Conservation (phyloP, 768 basidiomycete genomes). For the Rhodotorula graminis region DNA sequence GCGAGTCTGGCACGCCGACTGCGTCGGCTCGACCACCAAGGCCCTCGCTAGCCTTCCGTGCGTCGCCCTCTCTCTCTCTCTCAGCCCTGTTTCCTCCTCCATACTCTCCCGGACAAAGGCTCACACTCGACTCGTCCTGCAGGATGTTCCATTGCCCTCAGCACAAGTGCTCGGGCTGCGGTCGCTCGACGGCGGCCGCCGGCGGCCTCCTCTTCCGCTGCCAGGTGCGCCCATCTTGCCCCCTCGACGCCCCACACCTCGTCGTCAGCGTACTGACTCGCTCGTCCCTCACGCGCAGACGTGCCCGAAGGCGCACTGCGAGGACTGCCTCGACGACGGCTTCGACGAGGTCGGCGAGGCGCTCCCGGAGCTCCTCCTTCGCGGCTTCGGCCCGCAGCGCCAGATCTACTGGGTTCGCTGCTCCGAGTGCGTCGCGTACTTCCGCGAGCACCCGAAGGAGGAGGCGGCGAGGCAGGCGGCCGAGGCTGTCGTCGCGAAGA, state of each 20-base stretch:
- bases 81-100: too few relatives aligned
- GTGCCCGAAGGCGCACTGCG: constrained; percentile 59
- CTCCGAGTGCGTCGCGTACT: constrained; percentile 6
- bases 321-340: constrained; percentile 58
- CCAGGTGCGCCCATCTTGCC: neutral
- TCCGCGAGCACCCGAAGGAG: neutral
- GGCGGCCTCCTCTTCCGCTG: constrained; percentile 63
- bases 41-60: constrained; percentile 41
- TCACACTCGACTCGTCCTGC: neutral
- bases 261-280: too few relatives aligned
- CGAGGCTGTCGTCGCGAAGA: constrained; percentile 5
- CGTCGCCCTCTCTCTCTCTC: neutral
- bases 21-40: constrained; percentile 47
- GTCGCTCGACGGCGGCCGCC: constrained; percentile 51
- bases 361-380: constrained; percentile 54
- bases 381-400: constrained; percentile 6
- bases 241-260: neutral
- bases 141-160: constrained; percentile 51
- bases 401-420: constrained; percentile 20
- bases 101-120: too few relatives aligned
- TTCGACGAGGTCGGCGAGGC: constrained; percentile 56
- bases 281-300: constrained; percentile 54
- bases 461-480: neutral
- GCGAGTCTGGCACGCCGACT: constrained; percentile 57
- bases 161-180: constrained; percentile 54